Conservation (phyloP, 1,284 basidiomycete species). For the Ustilago nuda region DNA sequence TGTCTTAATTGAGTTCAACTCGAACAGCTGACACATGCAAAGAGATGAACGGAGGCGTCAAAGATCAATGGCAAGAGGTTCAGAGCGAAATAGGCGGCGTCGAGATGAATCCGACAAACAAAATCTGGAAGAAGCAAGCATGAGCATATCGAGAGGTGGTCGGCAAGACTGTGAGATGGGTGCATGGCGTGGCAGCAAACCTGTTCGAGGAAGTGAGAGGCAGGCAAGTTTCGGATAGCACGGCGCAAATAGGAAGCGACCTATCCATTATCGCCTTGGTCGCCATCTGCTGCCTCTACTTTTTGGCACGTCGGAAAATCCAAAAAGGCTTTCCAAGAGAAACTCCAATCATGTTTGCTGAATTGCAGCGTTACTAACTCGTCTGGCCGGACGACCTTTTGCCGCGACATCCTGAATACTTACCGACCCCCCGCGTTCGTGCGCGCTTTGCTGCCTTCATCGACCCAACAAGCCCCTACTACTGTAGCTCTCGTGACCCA, state of each 20-base stretch:
- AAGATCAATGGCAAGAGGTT: not conserved
- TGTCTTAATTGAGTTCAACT: not conserved
- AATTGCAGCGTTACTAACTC: constrained; percentile 2
- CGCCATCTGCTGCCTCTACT: constrained; percentile 9
- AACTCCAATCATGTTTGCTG: constrained; percentile 1
- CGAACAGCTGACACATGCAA: not conserved
- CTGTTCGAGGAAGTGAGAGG: not conserved
- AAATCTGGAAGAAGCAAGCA: not conserved
- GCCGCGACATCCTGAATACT: constrained; percentile 35
- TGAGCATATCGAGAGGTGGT: not conserved
- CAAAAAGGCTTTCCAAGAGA: not conserved
- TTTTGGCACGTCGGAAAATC: constrained; percentile 1
- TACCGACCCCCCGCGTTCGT: constrained; percentile 11
- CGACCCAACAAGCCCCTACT: not conserved
- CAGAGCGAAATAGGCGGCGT: not conserved
- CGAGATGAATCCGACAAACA: not conserved
- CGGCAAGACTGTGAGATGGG: not conserved
- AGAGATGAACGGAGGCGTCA: not conserved
- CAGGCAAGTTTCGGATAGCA: constrained; percentile 13
- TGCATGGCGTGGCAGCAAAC: not conserved
- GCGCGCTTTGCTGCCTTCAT: constrained; percentile 1
- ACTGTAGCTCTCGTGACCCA: constrained; percentile 9
- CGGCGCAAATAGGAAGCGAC: constrained; percentile 5
- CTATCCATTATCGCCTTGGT: not conserved
- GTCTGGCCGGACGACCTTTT: constrained; percentile 11